Base-by-base conservation (phyloP, 1,284 basidiomycete species). In the Irpex sp. region DNA sequence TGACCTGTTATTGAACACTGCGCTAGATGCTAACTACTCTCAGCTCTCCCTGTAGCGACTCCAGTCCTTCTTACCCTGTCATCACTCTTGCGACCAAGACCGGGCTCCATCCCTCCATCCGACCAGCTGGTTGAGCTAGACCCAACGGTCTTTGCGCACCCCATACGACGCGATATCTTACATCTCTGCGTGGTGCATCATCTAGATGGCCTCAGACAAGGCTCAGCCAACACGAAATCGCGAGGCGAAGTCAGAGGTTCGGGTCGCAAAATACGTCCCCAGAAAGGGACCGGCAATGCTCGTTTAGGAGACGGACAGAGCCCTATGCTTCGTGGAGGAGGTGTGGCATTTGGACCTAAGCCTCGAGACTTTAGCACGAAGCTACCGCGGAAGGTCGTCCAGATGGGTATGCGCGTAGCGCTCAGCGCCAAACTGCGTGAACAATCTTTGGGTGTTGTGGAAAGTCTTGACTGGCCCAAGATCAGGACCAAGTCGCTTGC, bases 141-240 rank as follows among this genome's bases (percentile, higher is more conserved):
- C 67, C 86, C 93, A 5, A 83, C 86, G 36, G 88, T 99, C 31
- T 99, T 99, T 76, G 82, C 85, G 68, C 88, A 93, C 67, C 92
- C 92, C 37, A 87, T 97, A 52, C 91, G 97, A 59, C 85, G 88
- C 19, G 96, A 98, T 74, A 93, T 99, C 65, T 86, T 99, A 8
- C 97, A 99, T 76, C 85, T 94, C 62, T 97, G 96, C 71, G 91
- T 96, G 48, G 88, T 93, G 7, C 94, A 97, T 74, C 87, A 97
- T 75, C 88, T 93, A 36, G 94, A 97, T 70, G 86, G 88, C 5
- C 83, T 96, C 51, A 91, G 97, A 38, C 89, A 94, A 76, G 96
- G 95, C 54, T 90, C 91, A n/a, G 94, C 93, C 5, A 89, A 82
- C 68, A 98, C 96, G 34, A 98, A 98, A 79, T 94, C 91, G 44